Evolutionary conservation across 129 eudicot species (phyloP), one percentile per base, ranked within the genome.

Genomic region (Flaveria ramosissima): DNA sequence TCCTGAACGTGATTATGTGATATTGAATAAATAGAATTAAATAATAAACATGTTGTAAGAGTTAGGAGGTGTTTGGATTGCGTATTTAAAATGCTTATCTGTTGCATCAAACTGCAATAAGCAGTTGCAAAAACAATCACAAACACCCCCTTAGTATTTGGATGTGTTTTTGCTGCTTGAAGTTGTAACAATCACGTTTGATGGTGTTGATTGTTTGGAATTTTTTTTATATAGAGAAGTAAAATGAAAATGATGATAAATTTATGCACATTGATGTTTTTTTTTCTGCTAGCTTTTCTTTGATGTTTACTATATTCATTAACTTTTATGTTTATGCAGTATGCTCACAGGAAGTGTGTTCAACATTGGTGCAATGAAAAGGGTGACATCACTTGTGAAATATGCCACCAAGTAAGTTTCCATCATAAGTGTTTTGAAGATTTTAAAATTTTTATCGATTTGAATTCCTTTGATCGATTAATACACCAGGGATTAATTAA

Each of bases 311-410:
- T 30, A 62, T 62, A 62, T 27, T 30, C 43, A 4, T 23, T 46
- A 9, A 20, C 16, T 23, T 62, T 21, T 64, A 64, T 77, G 27
- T 57, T 68, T 73, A 52, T 86, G 82, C 87, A 91, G 99, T 91
- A 91, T 84, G 99, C 99, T 80, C 99, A 94, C 81, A 89, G 97
- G 81, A 89, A 89, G 75, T 91, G 99, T 88, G 99, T 94, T 75
- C 99, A 94, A 74, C 90, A 84, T 81, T 94, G 99, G 97, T 94
- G 99, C 87, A 86, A 95, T 60, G 99, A 95, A 86, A 91, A 95
- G 84, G 99, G 99, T 21, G 99, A 91, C 68, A 83, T 85, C 84
- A 89, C 83, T 75, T 95, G 99, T 84, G 99, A 95, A 78, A 95
- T 95, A n/a, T 95, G 99, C 73, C 96, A 91, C 76, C 94, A 95